Percentiles rank a stretch among this genome's conserved stretches.
phyloP scores from a whole-genome alignment of 768 basidiomycete genomes.

The Crepidotus variabilis region DNA sequence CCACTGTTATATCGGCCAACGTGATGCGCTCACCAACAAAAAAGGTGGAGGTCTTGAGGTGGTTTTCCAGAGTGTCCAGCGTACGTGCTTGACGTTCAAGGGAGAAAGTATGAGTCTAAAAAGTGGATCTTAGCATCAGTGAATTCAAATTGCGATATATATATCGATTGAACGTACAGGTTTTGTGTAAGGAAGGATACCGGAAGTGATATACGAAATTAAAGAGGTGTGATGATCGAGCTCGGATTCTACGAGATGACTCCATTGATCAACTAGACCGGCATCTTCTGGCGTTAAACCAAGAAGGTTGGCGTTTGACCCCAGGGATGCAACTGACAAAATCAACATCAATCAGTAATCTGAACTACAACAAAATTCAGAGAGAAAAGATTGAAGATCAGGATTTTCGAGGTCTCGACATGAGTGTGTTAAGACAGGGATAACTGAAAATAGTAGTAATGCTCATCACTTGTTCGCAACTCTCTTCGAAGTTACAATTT shows the following conservation, averaged over 20 bases:
- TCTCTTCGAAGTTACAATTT: conserved; percentile 18
- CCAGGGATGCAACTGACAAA: conserved; percentile 64
- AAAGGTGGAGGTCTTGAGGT: conserved; percentile 80
- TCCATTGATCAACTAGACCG: conserved; percentile 85
- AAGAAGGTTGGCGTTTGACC: conserved; percentile 77
- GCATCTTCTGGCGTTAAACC: conserved; percentile 61
- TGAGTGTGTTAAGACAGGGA: conserved; percentile 61
- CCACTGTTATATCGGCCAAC: conserved; percentile 80
- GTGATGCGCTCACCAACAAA: conserved; percentile 94
- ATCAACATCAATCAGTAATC: conserved; percentile 7
- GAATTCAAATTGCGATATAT: conserved; percentile 2
- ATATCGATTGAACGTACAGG: conserved; percentile 41
- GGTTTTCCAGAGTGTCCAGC: conserved; percentile 65
- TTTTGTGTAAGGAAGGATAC: conserved; percentile 76
- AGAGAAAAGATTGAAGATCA: conserved; percentile 19
- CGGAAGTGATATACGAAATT: conserved; percentile 39
- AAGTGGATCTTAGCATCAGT: not conserved
- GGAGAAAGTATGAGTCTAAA: conserved; percentile 54
- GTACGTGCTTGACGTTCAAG: conserved; percentile 52
- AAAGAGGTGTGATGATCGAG: conserved; percentile 37
- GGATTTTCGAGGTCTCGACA: conserved; percentile 50
- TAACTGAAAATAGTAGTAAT: conserved; percentile 49
- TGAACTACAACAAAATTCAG: not conserved
- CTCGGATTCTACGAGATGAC: conserved; percentile 69
- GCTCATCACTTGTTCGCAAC: conserved; percentile 34